Evolutionary conservation across 441 rosid species (phyloP).

Genomic region (Pelargonium cotyledonis): DNA sequence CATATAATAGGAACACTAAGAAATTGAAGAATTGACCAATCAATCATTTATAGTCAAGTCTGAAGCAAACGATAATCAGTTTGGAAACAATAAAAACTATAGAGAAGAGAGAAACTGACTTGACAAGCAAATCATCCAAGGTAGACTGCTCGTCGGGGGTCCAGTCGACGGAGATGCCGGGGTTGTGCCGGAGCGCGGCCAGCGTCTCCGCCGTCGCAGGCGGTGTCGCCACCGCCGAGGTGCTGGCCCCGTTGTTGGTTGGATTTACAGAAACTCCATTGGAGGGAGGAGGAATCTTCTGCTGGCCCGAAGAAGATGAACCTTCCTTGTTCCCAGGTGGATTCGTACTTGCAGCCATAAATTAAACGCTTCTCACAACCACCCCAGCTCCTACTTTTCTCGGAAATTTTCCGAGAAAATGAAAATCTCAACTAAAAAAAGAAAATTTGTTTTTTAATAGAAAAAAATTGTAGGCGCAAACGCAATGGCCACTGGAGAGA

Average conservation of each 20-base stretch:
- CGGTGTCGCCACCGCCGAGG: slow-evolving; percentile 16
- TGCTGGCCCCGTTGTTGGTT: slow-evolving; percentile 34
- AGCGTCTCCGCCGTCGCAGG: slow-evolving; percentile 25
- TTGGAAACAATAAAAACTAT: neutral
- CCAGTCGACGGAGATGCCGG: slow-evolving; percentile 69
- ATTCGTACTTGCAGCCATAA: slow-evolving; percentile 67
- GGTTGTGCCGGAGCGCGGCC: slow-evolving; percentile 51
- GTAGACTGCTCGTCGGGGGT: slow-evolving; percentile 57
- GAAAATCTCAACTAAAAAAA: neutral
- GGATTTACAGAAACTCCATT: slow-evolving; percentile 44
- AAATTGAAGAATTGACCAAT: no score
- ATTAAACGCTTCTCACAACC: neutral
- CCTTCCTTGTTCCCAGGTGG: slow-evolving; percentile 52
- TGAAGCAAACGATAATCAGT: neutral
- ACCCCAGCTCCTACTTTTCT: neutral
- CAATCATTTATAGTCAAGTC: no score
- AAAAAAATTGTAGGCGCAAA: neutral
- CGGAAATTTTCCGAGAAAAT: neutral
- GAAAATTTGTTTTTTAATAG: neutral
- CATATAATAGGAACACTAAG: neutral
- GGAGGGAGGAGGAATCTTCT: slow-evolving; percentile 22
- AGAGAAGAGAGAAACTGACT: slow-evolving; percentile 24
- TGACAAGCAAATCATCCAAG: slow-evolving; percentile 55
- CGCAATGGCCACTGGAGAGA: neutral
- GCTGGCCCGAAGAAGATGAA: slow-evolving; percentile 26